phyloP scores from a whole-genome alignment of 2,329 filamentous ascomycete genomes.

The Diaporthe citriasiana region DNA sequence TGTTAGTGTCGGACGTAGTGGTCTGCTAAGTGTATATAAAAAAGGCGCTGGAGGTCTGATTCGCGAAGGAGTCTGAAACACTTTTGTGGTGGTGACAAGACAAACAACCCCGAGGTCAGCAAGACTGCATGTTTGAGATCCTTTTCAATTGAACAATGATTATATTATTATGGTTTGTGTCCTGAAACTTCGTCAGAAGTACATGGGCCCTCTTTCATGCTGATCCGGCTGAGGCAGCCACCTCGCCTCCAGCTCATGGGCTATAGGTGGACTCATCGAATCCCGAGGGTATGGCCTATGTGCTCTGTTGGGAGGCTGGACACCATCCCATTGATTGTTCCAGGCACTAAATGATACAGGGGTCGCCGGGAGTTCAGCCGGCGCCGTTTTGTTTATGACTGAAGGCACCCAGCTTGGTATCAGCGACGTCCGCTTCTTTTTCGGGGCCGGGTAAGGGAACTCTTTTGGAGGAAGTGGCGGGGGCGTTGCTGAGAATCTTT shows the following conservation, averaged over 20 bases:
- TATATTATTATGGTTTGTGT: constrained; percentile 27
- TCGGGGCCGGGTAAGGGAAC: constrained; percentile 14
- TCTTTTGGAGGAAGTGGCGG: constrained; percentile 41
- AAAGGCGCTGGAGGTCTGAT: constrained; percentile 11
- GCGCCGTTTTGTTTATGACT: constrained; percentile 36
- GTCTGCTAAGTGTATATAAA: background rate
- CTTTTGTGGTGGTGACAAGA: background rate
- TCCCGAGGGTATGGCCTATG: constrained; percentile 33
- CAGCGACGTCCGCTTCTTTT: constrained; percentile 39
- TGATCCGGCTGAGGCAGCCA: constrained; percentile 35
- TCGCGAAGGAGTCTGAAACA: constrained; percentile 23
- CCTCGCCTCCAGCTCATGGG: constrained; percentile 39
- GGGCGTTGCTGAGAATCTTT: constrained; percentile 31
- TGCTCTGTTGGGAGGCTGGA: constrained; percentile 31
- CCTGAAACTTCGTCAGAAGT: background rate
- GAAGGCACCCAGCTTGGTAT: constrained; percentile 40
- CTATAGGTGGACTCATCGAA: constrained; percentile 1
- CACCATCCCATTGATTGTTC: constrained; percentile 27
- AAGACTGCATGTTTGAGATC: constrained; percentile 4
- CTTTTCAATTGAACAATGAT: constrained; percentile 31
- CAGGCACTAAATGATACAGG: constrained; percentile 36
- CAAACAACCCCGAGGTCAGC: constrained; percentile 3
- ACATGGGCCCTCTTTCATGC: constrained; percentile 9
- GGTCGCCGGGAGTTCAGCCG: constrained; percentile 40
- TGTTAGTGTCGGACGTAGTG: background rate